Conservation (phyloP, 2,329 filamentous ascomycete genomes). For the Sporothrix globosa region DNA sequence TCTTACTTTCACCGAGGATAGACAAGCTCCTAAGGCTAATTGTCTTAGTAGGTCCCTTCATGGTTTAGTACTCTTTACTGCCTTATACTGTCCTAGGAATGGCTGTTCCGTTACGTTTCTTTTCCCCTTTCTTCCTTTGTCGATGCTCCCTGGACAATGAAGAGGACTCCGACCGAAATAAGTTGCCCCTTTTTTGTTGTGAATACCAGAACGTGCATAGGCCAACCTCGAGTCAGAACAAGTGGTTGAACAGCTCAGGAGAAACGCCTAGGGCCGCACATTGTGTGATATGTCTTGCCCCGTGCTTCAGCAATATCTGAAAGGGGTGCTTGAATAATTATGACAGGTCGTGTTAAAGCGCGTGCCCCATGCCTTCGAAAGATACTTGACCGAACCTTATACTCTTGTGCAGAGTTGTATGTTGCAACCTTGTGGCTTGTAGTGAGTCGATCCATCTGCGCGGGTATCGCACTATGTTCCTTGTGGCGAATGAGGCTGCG, state of each 20-base stretch:
- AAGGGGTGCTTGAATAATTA: constrained; percentile 2
- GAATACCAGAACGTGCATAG: too few species aligned
- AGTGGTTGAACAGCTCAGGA: background rate
- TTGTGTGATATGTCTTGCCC: background rate
- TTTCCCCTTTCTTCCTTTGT: background rate
- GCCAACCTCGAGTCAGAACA: background rate
- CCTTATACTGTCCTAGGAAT: background rate
- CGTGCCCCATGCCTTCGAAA: constrained; percentile 1
- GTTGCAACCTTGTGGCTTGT: constrained; percentile 2
- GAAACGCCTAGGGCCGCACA: background rate
- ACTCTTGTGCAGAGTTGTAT: background rate
- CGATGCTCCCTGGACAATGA: background rate
- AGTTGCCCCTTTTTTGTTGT: too few species aligned
- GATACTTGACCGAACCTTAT: background rate
- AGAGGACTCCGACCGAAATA: background rate
- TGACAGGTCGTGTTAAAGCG: constrained; percentile 15
- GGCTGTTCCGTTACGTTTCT: background rate
- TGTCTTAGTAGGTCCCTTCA: background rate
- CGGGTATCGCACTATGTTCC: background rate
- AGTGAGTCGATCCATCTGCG: constrained; percentile 9
- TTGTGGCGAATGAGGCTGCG: too few species aligned
- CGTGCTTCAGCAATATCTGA: background rate
- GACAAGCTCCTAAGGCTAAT: background rate
- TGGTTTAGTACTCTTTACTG: background rate
- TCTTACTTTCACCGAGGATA: background rate